Percentiles rank a stretch among this genome's conserved stretches.
Evolutionary conservation across 1,139 yeast species (phyloP).

Genomic region (Geotrichum macrosporum): DNA sequence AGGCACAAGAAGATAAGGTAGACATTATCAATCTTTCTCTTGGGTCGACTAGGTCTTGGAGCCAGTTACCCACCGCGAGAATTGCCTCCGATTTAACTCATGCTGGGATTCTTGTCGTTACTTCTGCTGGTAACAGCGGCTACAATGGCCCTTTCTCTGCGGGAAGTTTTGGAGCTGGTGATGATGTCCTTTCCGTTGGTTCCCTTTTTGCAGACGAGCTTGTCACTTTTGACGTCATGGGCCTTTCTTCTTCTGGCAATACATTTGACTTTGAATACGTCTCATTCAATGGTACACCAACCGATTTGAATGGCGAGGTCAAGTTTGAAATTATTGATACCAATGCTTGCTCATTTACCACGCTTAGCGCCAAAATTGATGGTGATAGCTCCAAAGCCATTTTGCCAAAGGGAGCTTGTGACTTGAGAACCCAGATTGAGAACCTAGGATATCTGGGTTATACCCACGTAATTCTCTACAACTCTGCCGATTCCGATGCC

Average conservation of each 20-base stretch:
- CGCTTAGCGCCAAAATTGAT: neutral
- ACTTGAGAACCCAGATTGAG: neutral
- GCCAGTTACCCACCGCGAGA: constrained; percentile 20
- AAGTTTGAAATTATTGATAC: constrained; percentile 1
- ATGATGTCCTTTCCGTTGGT: constrained; percentile 19
- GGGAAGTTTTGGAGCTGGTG: constrained; percentile 20
- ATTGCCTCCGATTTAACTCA: constrained; percentile 22
- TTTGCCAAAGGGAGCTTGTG: constrained; percentile 13
- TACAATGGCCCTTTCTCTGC: constrained; percentile 16
- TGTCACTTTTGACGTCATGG: constrained; percentile 8
- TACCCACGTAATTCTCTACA: constrained; percentile 8
- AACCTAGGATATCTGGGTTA: neutral
- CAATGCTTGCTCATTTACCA: constrained; percentile 5
- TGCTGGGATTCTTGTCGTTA: constrained; percentile 22
- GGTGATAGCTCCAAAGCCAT: neutral
- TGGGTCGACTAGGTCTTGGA: constrained; percentile 23
- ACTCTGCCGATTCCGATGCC: neutral
- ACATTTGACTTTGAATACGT: constrained; percentile 13
- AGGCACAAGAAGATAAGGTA: constrained; percentile 24
- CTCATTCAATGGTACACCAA: constrained; percentile 10
- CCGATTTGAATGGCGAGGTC: constrained; percentile 1
- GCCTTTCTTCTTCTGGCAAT: neutral
- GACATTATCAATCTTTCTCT: constrained; percentile 26
- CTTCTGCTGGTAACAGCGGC: constrained; percentile 27
- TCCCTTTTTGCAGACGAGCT: constrained; percentile 15